Evolutionary conservation across 306 rosid genomes (phyloP), one percentile per base, ranked within the genome.

Genomic region (Quercus cerris): DNA sequence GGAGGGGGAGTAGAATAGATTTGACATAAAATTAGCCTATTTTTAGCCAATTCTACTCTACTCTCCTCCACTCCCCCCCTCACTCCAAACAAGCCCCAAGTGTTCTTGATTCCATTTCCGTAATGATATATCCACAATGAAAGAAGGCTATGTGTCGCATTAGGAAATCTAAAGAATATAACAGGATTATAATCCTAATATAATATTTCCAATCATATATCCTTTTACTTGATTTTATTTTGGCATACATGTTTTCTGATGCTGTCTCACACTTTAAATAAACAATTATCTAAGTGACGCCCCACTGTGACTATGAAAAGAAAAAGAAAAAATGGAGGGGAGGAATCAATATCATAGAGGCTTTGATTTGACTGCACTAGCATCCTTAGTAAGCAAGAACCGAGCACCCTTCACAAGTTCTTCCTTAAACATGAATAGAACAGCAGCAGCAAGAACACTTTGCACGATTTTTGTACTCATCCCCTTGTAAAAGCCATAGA

Each of bases 381-480:
- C 74, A 58, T 73, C 79, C 80, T 81, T 89, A 20, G 91, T 52
- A 14, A 93, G 93, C 84, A 95, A 82, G 84, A 83, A 83, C 52
- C 93, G 97, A 41, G 78, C 79, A 41, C 89, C 89, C 71, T 27
- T 84, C 73, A 91, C 96, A 31, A 93, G 93, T 87, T 95, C 98
- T 88, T 95, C 99, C 90, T 93, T 95, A 67, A 93, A 83, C 97
- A 89, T 93, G 86, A 95, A 95, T 67, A 95, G 85, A 81, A 95
- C 94, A 41, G 99, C 95, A 54, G 98, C 99, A n/a, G 98, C 99
- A 46, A 95, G 90, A 52, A 95, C 99, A 74, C 99, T 93, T 62
- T 93, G 97, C 54, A 83, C 94, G 62, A 95, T 89, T 89, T 93
- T 95, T 46, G 98, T 93, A 78, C 94, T 84, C 96, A 95, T 95